Percentiles rank a stretch among this genome's conserved stretches.
Conservation (phyloP, 2,329 filamentous ascomycete genomes). For the Aspergillus persii region DNA sequence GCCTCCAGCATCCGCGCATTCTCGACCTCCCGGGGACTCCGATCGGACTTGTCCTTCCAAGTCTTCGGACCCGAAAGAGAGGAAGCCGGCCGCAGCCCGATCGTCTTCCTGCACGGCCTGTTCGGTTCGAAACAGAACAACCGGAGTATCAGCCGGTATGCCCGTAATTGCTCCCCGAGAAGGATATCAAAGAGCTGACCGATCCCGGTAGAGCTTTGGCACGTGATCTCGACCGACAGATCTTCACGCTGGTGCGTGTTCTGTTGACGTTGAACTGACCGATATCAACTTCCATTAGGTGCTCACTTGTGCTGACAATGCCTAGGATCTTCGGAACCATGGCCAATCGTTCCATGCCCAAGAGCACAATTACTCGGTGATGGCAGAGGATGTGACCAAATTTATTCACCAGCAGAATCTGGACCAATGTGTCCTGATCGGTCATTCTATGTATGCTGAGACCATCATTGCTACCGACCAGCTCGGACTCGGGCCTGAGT, state of each 20-base stretch:
- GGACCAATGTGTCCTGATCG: conserved; percentile 73
- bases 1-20: conserved; percentile 24
- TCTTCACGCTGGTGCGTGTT: conserved; percentile 72
- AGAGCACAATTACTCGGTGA: conserved; percentile 74
- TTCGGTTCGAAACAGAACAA: conserved; percentile 98
- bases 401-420: conserved; percentile 74
- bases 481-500: neutral
- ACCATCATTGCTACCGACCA: neutral
- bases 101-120: conserved; percentile 86
- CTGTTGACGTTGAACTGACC: conserved; percentile 1
- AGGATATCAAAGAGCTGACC: neutral
- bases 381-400: conserved; percentile 77
- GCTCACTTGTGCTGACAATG: neutral
- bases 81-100: conserved; percentile 53
- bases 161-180: no score
- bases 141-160: conserved; percentile 88
- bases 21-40: conserved; percentile 29
- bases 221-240: conserved; percentile 72
- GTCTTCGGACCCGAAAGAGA: conserved; percentile 36
- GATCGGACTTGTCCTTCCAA: conserved; percentile 34
- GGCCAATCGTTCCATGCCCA: conserved; percentile 79
- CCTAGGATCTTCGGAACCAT: conserved; percentile 85
- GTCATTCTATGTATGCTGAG: conserved; percentile 82
- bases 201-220: conserved; percentile 60
- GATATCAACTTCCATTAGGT: neutral